Evolutionary conservation across 2,329 filamentous ascomycete genomes (phyloP).

Genomic region (Diaporthe citri): DNA sequence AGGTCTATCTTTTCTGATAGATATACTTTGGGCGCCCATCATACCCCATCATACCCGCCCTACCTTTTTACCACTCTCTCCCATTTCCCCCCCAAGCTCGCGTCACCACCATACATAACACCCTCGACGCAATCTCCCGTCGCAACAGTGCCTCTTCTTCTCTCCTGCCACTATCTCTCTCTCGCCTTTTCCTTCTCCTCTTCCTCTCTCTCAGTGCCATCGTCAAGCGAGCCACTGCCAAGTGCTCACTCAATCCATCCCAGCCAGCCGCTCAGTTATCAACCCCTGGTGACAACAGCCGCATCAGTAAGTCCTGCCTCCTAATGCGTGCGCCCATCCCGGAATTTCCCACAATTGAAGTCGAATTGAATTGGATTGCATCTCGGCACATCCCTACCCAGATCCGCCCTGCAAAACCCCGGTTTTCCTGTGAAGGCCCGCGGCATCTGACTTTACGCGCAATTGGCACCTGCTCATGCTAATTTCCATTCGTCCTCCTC

Average conservation of each 20-base stretch:
- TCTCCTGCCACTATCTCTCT: background rate
- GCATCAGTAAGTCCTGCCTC: background rate
- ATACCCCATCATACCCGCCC: background rate
- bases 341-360: constrained; percentile 10
- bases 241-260: background rate
- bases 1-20: background rate
- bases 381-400: constrained; percentile 28
- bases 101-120: constrained; percentile 9
- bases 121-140: constrained; percentile 21
- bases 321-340: background rate
- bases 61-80: background rate
- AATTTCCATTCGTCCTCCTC: constrained; percentile 19
- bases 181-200: background rate
- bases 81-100: background rate
- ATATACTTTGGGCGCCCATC: constrained; percentile 22
- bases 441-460: constrained; percentile 18
- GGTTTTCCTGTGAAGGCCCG: background rate
- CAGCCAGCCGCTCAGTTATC: background rate
- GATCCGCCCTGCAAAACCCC: constrained; percentile 12
- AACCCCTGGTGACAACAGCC: background rate
- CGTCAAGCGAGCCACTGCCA: background rate
- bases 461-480: constrained; percentile 20
- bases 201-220: background rate
- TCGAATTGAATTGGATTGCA: constrained; percentile 22
- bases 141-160: background rate